Conservation (phyloP, 2,329 filamentous ascomycete genomes). For the Phaeosphaeria sp. region DNA sequence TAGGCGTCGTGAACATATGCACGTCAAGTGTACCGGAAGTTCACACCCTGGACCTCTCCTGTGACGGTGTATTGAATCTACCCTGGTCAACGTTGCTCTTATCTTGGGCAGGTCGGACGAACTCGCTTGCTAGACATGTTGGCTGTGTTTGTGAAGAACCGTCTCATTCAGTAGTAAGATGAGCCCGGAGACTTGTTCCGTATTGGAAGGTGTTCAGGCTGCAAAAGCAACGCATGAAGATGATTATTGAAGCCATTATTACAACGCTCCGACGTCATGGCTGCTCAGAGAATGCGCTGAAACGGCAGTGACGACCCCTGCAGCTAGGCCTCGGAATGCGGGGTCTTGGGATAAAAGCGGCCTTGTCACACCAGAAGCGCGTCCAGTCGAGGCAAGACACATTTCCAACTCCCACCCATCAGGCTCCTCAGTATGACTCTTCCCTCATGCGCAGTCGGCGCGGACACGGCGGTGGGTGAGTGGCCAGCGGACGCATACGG, state of each 20-base stretch:
- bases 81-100: slow-evolving; percentile 23
- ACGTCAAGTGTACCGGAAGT: slow-evolving; percentile 49
- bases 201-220: neutral
- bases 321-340: slow-evolving; percentile 6
- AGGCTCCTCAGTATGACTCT: neutral
- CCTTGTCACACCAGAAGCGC: neutral
- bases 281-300: neutral
- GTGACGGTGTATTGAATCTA: slow-evolving; percentile 58
- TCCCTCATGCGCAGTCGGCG: neutral
- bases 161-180: slow-evolving; percentile 20
- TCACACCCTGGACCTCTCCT: slow-evolving; percentile 59
- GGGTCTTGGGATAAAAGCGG: neutral
- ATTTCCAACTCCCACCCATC: neutral
- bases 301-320: slow-evolving; percentile 5
- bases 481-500: slow-evolving; percentile 6
- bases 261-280: slow-evolving; percentile 20
- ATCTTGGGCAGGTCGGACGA: slow-evolving; percentile 13
- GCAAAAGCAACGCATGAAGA: too few relatives aligned
- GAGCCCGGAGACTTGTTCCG: neutral
- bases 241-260: neutral
- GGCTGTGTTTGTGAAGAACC: slow-evolving; percentile 35
- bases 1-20: neutral
- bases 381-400: neutral
- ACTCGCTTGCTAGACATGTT: slow-evolving; percentile 47
- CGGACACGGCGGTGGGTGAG: slow-evolving; percentile 9